Conservation (phyloP, 2,329 filamentous ascomycete genomes). For the Davidsoniella neocaledoniae region DNA sequence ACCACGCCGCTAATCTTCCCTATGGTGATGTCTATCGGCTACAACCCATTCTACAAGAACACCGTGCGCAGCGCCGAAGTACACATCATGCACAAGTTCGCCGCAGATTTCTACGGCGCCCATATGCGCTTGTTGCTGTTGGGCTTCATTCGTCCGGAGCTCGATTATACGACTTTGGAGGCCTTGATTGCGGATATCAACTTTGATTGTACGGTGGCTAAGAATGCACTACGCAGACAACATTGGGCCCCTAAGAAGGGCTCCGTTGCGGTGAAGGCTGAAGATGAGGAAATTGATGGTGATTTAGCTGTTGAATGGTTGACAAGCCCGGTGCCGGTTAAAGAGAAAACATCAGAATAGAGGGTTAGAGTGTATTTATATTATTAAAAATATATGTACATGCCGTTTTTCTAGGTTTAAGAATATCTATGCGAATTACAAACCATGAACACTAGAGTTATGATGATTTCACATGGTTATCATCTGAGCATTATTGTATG, state of each 20-base stretch:
- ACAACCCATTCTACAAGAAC: constrained; percentile 97
- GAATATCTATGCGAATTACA: background rate
- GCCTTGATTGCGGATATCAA: constrained; percentile 76
- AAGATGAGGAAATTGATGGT: constrained; percentile 15
- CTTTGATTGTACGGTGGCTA: constrained; percentile 72
- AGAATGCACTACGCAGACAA: constrained; percentile 49
- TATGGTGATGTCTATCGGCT: constrained; percentile 89
- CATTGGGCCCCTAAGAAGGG: constrained; percentile 36
- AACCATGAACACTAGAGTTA: constrained; percentile 1
- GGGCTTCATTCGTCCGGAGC: constrained; percentile 79
- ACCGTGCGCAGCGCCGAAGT: constrained; percentile 73
- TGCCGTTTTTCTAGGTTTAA: background rate
- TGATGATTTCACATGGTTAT: background rate
- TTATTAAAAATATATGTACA: background rate
- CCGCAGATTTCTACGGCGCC: constrained; percentile 67
- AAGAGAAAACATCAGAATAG: constrained; percentile 2
- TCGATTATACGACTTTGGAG: constrained; percentile 72
- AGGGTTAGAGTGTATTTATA: background rate
- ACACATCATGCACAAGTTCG: constrained; percentile 67
- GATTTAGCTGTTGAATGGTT: constrained; percentile 25
- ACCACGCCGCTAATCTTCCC: constrained; percentile 40
- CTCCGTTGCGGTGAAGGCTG: constrained; percentile 18
- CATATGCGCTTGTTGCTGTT: constrained; percentile 65
- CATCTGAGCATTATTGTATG: too few relatives aligned
- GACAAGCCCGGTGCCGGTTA: constrained; percentile 17